Base-by-base conservation (phyloP, 495 filamentous ascomycete genomes). In the Terfezia boudieri region DNA sequence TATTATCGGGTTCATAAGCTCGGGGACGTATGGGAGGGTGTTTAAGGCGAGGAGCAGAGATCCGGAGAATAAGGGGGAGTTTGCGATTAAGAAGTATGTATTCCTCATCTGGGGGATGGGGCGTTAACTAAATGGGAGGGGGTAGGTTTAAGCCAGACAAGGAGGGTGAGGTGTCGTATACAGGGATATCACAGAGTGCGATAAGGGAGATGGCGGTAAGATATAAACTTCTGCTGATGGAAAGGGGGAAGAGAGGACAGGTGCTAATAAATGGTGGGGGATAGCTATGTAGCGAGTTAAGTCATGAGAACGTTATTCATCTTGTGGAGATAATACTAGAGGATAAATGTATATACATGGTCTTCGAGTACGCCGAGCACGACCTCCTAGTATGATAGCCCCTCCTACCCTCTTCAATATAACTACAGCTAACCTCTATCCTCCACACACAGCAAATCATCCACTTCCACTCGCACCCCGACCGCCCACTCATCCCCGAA, bases 261-360 rank as follows among this genome's bases (percentile, higher is more conserved):
- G 14, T 5, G 43, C 43, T 48, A 48, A 48, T 48, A n/a, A 20
- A 20, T n/a, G 4, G 43, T 48, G 14, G 26, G 41, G 20, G 43
- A n/a, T 49, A 64, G 62, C 74, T 99, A 6, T 99, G 90, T 64
- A 87, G 86, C 55, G 92, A 96, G 62, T 76, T 96, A 10, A 78
- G 76, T 20, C 88, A 99, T 67, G 71, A 76, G 53, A 94, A 96
- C 64, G 82, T 99, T 49, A 89, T 99, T 62, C 77, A 82, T 56
- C 74, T 94, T 35, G 77, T 89, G 59, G 90, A 99, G 67, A 99
- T 95, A 61, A 95, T 96, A 63, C 72, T 99, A 12, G 87, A 99
- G 69, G 86, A 93, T 68, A 96, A 95, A 70, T 95, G 87, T 71
- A 99, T 99, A 63, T 96, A 87, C 69, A 99, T 99, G 85, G 88